Evolutionary conservation across 495 filamentous ascomycete genomes (phyloP).

Genomic region (Xylaria palmicola): DNA sequence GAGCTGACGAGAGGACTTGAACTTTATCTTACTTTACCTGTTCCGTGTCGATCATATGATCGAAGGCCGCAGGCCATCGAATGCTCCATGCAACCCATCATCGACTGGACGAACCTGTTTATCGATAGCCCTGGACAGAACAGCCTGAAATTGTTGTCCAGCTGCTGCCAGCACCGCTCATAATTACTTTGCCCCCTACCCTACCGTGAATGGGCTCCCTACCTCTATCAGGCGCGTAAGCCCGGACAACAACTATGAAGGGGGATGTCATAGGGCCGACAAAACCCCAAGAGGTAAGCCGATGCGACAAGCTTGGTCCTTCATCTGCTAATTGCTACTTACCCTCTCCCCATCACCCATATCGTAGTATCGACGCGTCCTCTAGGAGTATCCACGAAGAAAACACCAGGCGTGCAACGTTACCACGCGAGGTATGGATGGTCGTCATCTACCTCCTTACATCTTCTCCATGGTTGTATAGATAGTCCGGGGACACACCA

Average conservation of each 20-base stretch:
- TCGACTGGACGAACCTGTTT: neutral
- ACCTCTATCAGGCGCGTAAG: neutral
- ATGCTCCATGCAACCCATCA: conserved; percentile 1
- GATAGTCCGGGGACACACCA: neutral
- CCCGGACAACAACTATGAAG: neutral
- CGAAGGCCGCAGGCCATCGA: neutral
- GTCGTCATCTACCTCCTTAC: too few relatives aligned
- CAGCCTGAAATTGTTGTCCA: too few relatives aligned
- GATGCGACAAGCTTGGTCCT: neutral
- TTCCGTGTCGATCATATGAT: conserved; percentile 2
- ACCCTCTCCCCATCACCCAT: neutral
- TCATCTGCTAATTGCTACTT: neutral
- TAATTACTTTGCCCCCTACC: too few relatives aligned
- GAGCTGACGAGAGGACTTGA: neutral
- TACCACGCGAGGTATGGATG: neutral
- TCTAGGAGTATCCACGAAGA: neutral
- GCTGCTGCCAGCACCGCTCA: too few relatives aligned
- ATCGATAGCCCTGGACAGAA: neutral
- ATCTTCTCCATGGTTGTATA: neutral
- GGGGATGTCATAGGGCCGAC: neutral
- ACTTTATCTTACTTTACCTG: conserved; percentile 1
- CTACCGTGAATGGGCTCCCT: neutral
- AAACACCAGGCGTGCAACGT: conserved; percentile 11
- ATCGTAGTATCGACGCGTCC: neutral
- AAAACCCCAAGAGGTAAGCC: conserved; percentile 6